phyloP scores from a whole-genome alignment of 306 rosid genomes.

The Pyrus bretschneideri region DNA sequence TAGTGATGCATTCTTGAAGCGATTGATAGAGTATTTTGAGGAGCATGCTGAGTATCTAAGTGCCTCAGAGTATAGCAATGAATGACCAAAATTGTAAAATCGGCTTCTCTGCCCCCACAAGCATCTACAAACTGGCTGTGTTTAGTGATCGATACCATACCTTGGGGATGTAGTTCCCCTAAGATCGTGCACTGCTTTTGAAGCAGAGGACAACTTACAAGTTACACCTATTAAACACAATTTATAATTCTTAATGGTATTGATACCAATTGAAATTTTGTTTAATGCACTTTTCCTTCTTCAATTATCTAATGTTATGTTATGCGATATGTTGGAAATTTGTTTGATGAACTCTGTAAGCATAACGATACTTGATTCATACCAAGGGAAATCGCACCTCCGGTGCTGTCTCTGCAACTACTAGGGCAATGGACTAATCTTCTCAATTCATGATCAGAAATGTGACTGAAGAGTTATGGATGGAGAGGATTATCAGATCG shows the following conservation, averaged over 20 bases:
- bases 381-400: background rate
- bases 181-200: background rate
- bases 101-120: background rate
- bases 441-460: constrained; percentile 11
- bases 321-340: background rate
- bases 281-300: background rate
- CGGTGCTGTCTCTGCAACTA: background rate
- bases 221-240: background rate
- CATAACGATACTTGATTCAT: background rate
- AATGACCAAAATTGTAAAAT: constrained; percentile 27
- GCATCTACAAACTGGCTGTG: constrained; percentile 10
- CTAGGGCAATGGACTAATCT: background rate
- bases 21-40: constrained; percentile 89
- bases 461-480: constrained; percentile 7
- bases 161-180: background rate
- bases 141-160: constrained; percentile 16
- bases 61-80: constrained; percentile 81
- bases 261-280: background rate
- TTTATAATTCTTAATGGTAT: background rate
- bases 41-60: constrained; percentile 82
- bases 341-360: background rate
- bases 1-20: constrained; percentile 66
- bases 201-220: no score
- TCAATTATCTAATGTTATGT: background rate
- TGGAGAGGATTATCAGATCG: background rate